These are phyloP conservation scores for Fusarium sarcochroum DNA, from an alignment of 2,329 filamentous ascomycete species.

Conservation along the genomic window DNA sequence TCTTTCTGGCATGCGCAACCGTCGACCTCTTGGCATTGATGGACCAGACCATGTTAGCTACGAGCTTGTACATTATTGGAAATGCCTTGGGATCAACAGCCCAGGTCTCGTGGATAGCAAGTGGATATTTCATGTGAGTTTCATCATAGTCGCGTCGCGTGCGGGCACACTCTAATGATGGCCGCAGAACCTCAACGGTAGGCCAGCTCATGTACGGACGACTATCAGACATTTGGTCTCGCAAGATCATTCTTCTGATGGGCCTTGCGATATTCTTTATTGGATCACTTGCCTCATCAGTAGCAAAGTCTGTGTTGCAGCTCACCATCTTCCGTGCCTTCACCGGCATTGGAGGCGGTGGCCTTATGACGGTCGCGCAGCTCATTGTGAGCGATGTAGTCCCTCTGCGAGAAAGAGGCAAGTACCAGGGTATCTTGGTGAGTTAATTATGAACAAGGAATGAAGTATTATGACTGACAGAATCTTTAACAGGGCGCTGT, in stretches of 20 bases:
- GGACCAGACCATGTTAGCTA: slow-evolving; percentile 70
- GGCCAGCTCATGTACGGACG: slow-evolving; percentile 63
- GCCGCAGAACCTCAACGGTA: slow-evolving; percentile 58
- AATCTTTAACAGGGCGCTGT: slow-evolving; percentile 58
- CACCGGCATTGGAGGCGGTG: slow-evolving; percentile 75
- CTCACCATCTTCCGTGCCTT: slow-evolving; percentile 59
- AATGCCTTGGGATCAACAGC: slow-evolving; percentile 63
- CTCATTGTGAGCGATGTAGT: slow-evolving; percentile 81
- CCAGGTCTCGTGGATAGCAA: slow-evolving; percentile 68
- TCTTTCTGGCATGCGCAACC: slow-evolving; percentile 69
- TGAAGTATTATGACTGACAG: background rate
- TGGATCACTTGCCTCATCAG: slow-evolving; percentile 60
- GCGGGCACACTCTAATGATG: background rate
- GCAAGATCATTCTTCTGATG: slow-evolving; percentile 57
- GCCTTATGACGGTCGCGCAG: slow-evolving; percentile 77
- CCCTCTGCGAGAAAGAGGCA: slow-evolving; percentile 75
- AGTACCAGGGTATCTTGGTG: slow-evolving; percentile 76
- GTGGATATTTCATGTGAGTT: slow-evolving; percentile 68
- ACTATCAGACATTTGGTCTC: slow-evolving; percentile 63
- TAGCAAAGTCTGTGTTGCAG: slow-evolving; percentile 57
- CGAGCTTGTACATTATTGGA: slow-evolving; percentile 68
- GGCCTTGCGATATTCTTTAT: slow-evolving; percentile 60
- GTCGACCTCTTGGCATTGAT: slow-evolving; percentile 69
- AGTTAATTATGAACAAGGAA: background rate
- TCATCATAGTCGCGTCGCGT: background rate